Evolutionary conservation across 495 filamentous ascomycete species (phyloP).

Genomic region (Trypethelium eluteriae): DNA sequence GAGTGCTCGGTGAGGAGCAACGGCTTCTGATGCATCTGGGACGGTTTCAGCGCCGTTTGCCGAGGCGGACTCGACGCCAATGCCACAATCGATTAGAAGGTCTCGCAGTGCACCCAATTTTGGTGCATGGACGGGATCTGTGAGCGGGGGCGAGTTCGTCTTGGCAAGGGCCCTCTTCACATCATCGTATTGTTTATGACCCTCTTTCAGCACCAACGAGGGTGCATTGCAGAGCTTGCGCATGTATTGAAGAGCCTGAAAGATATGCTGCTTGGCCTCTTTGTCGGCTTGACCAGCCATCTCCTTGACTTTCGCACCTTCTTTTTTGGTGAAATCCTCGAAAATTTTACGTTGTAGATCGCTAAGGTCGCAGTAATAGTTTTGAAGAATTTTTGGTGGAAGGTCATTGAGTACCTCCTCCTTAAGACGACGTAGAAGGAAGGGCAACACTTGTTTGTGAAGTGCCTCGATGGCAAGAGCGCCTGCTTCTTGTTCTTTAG

Average conservation of each 20-base stretch:
- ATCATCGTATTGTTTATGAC: conserved; percentile 81
- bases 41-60: conserved; percentile 41
- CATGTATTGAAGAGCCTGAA: conserved; percentile 99
- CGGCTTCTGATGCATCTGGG: conserved; percentile 64
- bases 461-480: conserved; percentile 92
- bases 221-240: conserved; percentile 97
- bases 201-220: conserved; percentile 86
- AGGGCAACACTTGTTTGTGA: conserved; percentile 95
- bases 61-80: conserved; percentile 53
- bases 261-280: conserved; percentile 93
- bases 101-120: conserved; percentile 86
- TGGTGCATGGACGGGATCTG: conserved; percentile 81
- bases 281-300: conserved; percentile 74
- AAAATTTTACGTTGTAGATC: conserved; percentile 91
- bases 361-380: conserved; percentile 98
- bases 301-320: conserved; percentile 71
- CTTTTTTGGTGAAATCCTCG: conserved; percentile 90
- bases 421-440: conserved; percentile 92
- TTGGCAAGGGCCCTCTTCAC: conserved; percentile 64
- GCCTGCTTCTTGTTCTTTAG: conserved; percentile 95
- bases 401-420: conserved; percentile 95
- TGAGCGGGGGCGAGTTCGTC: conserved; percentile 58
- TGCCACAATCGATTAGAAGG: conserved; percentile 88
- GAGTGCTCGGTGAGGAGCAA: conserved; percentile 88
- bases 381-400: conserved; percentile 96